Evolutionary conservation across 441 rosid genomes (phyloP).

Genomic region (Dalechampia spathulata): DNA sequence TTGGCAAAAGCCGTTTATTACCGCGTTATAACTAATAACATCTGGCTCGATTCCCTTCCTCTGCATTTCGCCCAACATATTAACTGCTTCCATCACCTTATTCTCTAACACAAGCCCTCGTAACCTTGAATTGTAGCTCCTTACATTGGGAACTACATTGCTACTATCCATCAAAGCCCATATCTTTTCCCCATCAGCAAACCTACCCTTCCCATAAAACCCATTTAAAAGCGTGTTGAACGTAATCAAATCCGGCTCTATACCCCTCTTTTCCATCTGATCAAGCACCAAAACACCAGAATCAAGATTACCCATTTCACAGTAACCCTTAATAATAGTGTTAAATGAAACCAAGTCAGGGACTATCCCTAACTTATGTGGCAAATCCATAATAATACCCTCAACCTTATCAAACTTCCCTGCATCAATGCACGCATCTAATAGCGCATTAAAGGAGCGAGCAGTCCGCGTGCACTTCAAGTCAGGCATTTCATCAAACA

Average conservation of each 20-base stretch:
- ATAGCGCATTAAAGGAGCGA: slow-evolving; percentile 49
- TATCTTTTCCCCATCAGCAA: slow-evolving; percentile 45
- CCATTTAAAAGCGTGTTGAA: slow-evolving; percentile 43
- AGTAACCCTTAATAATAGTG: slow-evolving; percentile 42
- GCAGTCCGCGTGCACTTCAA: slow-evolving; percentile 40
- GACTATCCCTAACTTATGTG: slow-evolving; percentile 33
- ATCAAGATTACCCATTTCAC: slow-evolving; percentile 35
- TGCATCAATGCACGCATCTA: slow-evolving; percentile 46
- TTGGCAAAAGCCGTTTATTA: slow-evolving; percentile 38
- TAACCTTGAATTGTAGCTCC: slow-evolving; percentile 51
- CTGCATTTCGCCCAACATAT: slow-evolving; percentile 36
- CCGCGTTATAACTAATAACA: slow-evolving; percentile 36
- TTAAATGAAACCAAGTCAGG: slow-evolving; percentile 49
- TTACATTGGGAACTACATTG: slow-evolving; percentile 32
- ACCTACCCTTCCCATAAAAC: slow-evolving; percentile 30
- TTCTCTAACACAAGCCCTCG: slow-evolving; percentile 36
- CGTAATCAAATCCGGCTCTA: slow-evolving; percentile 39
- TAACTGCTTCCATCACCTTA: slow-evolving; percentile 33
- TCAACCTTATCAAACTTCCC: slow-evolving; percentile 42
- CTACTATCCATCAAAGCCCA: slow-evolving; percentile 48
- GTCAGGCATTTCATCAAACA: slow-evolving; percentile 62
- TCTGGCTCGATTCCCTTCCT: slow-evolving; percentile 32
- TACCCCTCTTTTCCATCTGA: slow-evolving; percentile 49
- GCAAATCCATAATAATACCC: slow-evolving; percentile 35
- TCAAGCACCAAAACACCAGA: slow-evolving; percentile 31